phyloP scores from a whole-genome alignment of 2,329 filamentous ascomycete species.

The Tolypocladium nubicola region DNA sequence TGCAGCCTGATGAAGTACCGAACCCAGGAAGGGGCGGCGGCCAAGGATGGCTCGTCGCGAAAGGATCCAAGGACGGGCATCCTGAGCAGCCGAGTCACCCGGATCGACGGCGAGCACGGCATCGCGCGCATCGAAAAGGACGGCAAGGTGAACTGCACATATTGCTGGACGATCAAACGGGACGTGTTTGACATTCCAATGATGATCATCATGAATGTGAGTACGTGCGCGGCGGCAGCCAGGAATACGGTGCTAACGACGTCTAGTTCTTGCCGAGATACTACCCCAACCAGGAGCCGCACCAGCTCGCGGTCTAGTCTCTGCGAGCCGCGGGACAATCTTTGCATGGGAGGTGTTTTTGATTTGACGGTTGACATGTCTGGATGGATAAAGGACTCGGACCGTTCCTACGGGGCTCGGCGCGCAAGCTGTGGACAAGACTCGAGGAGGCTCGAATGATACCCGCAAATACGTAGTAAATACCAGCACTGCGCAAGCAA shows the following conservation, averaged over 20 bases:
- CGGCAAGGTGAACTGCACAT: slow-evolving; percentile 88
- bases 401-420: background rate
- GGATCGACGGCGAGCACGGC: slow-evolving; percentile 62
- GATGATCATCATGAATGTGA: slow-evolving; percentile 96
- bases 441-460: slow-evolving; percentile 1
- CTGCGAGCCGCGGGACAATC: slow-evolving; percentile 7
- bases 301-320: slow-evolving; percentile 42
- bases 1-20: slow-evolving; percentile 88
- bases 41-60: slow-evolving; percentile 29
- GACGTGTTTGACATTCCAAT: slow-evolving; percentile 98
- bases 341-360: slow-evolving; percentile 7
- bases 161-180: slow-evolving; percentile 93
- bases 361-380: background rate
- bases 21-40: slow-evolving; percentile 50
- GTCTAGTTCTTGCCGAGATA: slow-evolving; percentile 48
- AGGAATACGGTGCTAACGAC: slow-evolving; percentile 8
- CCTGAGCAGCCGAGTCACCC: slow-evolving; percentile 48
- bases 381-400: background rate
- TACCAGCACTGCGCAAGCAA: background rate
- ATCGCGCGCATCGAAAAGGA: slow-evolving; percentile 77
- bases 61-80: slow-evolving; percentile 34
- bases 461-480: slow-evolving; percentile 1
- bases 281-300: slow-evolving; percentile 44
- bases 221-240: slow-evolving; percentile 24
- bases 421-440: background rate